Evolutionary conservation across 768 basidiomycete genomes (phyloP).

Genomic region (Tylopilus cervinicoccineus): DNA sequence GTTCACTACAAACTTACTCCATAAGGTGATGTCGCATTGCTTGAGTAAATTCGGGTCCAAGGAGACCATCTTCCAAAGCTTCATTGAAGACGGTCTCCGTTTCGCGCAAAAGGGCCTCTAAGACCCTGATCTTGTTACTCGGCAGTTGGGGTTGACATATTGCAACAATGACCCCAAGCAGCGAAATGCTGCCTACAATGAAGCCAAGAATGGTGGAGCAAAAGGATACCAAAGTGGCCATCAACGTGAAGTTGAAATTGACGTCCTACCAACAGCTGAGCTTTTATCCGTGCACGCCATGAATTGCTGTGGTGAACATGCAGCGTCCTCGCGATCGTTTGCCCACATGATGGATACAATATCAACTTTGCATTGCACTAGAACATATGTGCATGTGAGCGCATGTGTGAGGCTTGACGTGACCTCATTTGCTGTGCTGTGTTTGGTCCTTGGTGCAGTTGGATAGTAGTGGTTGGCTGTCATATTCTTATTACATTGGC

Average conservation of each 20-base stretch:
- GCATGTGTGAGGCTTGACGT: too few species aligned
- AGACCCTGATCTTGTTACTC: conserved; percentile 1
- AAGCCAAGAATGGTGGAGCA: background rate
- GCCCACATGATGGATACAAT: too few species aligned
- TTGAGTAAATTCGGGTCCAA: background rate
- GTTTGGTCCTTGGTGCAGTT: too few species aligned
- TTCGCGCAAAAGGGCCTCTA: conserved; percentile 2
- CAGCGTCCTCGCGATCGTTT: too few species aligned
- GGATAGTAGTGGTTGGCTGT: too few species aligned
- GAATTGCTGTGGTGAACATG: too few species aligned
- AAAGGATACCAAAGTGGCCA: background rate
- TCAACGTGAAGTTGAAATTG: too few species aligned
- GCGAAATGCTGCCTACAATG: background rate
- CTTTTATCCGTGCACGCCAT: background rate
- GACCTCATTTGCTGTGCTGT: too few species aligned
- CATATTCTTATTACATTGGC: too few species aligned
- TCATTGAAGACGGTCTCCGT: background rate
- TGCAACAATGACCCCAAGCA: background rate
- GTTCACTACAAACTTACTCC: background rate
- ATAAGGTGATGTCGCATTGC: background rate
- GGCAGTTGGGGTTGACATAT: conserved; percentile 6
- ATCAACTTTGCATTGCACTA: too few species aligned
- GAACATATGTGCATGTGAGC: too few species aligned
- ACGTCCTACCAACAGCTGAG: too few species aligned
- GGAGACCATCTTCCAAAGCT: conserved; percentile 5